Base-by-base conservation (phyloP, 768 basidiomycete species). In the Cyclocybe aegerita region DNA sequence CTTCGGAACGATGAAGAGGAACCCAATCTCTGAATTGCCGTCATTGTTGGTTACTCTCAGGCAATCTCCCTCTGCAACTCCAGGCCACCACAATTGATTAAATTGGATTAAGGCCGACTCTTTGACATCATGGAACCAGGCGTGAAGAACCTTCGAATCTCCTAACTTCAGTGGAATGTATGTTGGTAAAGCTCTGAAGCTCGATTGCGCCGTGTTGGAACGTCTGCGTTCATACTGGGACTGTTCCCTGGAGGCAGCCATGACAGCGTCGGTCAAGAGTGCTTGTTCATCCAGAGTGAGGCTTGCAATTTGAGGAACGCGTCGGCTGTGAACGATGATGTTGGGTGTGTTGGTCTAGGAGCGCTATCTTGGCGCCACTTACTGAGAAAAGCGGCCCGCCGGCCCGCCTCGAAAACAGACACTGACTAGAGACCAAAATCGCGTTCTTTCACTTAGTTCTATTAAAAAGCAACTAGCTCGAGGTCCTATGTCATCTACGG, bases 81-180 rank as follows among this genome's bases (percentile, higher is more conserved):
- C 91, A 5, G 88, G 87, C 86, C 88, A 90, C 64, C 75, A 81
- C 9, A 81, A 71, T 39, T 85, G 85, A 56, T 92, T 91, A 64
- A 93, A 77, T 12, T 83, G 71, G 48, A 90, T 83, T 12, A 68
- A 67, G 7, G 75, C 63, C 0, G 80, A 77, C 46, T 86, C 82
- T 60, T 82, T 85, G 33, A 75, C 52, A 49, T 89, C 86, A 60
- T 88, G 85, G 3, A 91, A 87, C 89, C 90, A 90, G 9, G 77
- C 74, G 34, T 82, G 86, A 41, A 91, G 69, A 2, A 76, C 68
- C 57, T 81, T 85, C 4, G 69, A 73, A 54, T 88, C 88, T 10
- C 88, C 88, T 15, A 80, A 59, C 60, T 77, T 76, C 11, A 90
- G 70, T 0, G 82, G 80, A 12, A 66, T 55, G 14, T 71, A 57